Percentiles rank a stretch among this genome's conserved stretches.
phyloP scores from a whole-genome alignment of 2,329 filamentous ascomycete species.

The Curvularia sp. region DNA sequence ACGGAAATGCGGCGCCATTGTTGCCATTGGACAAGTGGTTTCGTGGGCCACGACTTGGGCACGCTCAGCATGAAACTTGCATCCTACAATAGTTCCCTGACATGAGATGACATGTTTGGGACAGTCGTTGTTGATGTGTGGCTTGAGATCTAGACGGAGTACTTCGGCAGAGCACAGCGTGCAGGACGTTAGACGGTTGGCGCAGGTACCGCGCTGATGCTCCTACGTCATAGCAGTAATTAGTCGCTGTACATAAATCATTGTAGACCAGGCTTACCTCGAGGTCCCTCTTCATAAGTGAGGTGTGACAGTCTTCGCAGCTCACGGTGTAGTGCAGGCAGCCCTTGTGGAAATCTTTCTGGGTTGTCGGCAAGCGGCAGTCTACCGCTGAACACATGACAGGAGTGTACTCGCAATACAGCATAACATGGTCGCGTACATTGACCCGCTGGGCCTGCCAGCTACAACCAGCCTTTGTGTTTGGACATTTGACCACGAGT shows the following conservation, averaged over 20 bases:
- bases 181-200: slow-evolving; percentile 56
- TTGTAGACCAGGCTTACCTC: slow-evolving; percentile 47
- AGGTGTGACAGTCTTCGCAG: slow-evolving; percentile 61
- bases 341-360: slow-evolving; percentile 61
- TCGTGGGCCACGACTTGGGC: slow-evolving; percentile 51
- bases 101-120: slow-evolving; percentile 53
- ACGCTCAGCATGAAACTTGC: slow-evolving; percentile 51
- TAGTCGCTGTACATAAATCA: slow-evolving; percentile 35
- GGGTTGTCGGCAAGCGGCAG: slow-evolving; percentile 61
- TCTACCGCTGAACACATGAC: slow-evolving; percentile 59
- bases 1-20: slow-evolving; percentile 54
- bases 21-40: slow-evolving; percentile 54
- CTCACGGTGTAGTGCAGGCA: slow-evolving; percentile 62
- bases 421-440: slow-evolving; percentile 65
- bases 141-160: slow-evolving; percentile 51
- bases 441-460: slow-evolving; percentile 62
- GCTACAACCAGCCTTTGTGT: slow-evolving; percentile 60
- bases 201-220: slow-evolving; percentile 58
- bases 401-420: slow-evolving; percentile 64
- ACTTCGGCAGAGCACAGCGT: slow-evolving; percentile 52
- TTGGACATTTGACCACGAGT: slow-evolving; percentile 66
- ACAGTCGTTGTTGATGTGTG: slow-evolving; percentile 53
- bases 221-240: slow-evolving; percentile 43
- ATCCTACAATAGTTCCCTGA: slow-evolving; percentile 54
- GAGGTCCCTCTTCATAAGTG: slow-evolving; percentile 62